Evolutionary conservation across 75 land plant species (phyloP), one percentile per base, ranked within the genome.

Genomic region (Selaginella tamariscina): DNA sequence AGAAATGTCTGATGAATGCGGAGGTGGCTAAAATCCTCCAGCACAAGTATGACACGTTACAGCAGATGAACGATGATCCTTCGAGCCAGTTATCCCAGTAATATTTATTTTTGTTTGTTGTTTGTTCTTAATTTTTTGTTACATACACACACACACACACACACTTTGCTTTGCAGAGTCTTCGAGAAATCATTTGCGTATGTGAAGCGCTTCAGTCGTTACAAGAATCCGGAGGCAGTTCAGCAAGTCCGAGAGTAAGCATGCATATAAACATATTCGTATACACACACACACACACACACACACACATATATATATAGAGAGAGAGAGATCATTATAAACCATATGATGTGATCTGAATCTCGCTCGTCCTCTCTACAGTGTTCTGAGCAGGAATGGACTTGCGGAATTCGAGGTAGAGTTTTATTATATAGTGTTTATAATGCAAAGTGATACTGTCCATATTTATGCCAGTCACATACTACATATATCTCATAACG

Each of bases 131-230:
- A 21, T 0, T 1, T 39, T 33, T 8, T 64, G 18, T 26, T 54
- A 33, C 24, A 11, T 15, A 23, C 24, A 26, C 22, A 15, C 30
- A 57, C 56, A 29, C n/a, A 27, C 26, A 20, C 30, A 30, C 15
- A 33, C 29, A 66, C 24, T 31, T 64, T 13, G 66, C 18, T 49
- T 2, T 71, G 39, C 76, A 90, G 96, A 68, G 97, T 88, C 24
- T 88, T 91, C 80, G 97, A 91, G 78, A 91, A 84, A 71, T 91
- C 97, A 39, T 75, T 78, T 73, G 93, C 88, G 68, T 91, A 91
- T 73, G 97, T 91, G 65, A 86, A 86, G 75, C 86, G 94, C 55
- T 91, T 88, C 65, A 88, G 97, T 69, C 89, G 97, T 2, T 91
- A 91, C 64, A 79, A 85, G 68, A 85, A 91, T 79, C 87, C 85